These are phyloP conservation scores for Colletotrichum gloeosporioides DNA, from an alignment of 2,329 filamentous ascomycete genomes.

Conservation along the genomic window DNA sequence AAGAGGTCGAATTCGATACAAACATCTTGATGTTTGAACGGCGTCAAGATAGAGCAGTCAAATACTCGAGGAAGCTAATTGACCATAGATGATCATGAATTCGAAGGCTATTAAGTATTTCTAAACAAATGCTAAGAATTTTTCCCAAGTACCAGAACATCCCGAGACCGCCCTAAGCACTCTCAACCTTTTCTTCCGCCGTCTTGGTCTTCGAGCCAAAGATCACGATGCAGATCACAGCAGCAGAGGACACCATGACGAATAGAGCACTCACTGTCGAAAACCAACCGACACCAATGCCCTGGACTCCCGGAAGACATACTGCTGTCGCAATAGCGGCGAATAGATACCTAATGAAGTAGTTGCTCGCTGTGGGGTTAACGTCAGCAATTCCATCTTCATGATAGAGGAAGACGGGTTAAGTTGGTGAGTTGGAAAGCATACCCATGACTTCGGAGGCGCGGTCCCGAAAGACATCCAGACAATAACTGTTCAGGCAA, in stretches of 20 bases:
- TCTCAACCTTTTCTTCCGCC: background rate
- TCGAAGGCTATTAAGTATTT: background rate
- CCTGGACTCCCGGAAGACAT: slow-evolving; percentile 74
- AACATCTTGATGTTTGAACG: background rate
- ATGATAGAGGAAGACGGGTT: background rate
- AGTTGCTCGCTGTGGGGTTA: slow-evolving; percentile 68
- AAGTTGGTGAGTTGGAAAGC: background rate
- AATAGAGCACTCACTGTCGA: slow-evolving; percentile 62
- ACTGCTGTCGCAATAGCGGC: slow-evolving; percentile 73
- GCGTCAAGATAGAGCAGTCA: fast-evolving
- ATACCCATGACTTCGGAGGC: slow-evolving; percentile 20
- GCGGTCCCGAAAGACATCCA: slow-evolving; percentile 20
- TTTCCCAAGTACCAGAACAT: background rate
- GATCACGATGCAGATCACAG: slow-evolving; percentile 11
- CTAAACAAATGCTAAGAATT: background rate
- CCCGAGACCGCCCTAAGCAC: background rate
- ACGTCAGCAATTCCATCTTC: background rate
- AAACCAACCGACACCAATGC: slow-evolving; percentile 83
- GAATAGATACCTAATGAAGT: slow-evolving; percentile 78
- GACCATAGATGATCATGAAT: fast-evolving
- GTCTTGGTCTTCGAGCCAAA: background rate
- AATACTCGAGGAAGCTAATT: fast-evolving
- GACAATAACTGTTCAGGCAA: slow-evolving; percentile 64
- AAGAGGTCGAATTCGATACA: fast-evolving
- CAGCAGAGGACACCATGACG: background rate